Evolutionary conservation across 2,329 filamentous ascomycete species (phyloP), one percentile per base, ranked within the genome.

Genomic region (Beauveria sp.): DNA sequence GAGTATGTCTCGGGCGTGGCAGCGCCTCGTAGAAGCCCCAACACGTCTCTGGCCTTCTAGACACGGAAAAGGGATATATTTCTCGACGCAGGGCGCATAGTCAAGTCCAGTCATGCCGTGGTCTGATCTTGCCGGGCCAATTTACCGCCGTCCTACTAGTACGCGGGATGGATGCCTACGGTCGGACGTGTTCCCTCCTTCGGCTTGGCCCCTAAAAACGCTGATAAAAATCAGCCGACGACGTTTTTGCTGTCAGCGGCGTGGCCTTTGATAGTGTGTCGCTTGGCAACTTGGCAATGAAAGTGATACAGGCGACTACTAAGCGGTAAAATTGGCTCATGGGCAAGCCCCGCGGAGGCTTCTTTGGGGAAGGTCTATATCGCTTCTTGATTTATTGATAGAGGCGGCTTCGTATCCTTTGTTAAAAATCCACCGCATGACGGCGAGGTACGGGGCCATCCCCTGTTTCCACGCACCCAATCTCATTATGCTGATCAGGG

Each of bases 1-100:
- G 43, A 51, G 51, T 31, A 55, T 61, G 59, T 55, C 51, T 61
- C 43, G 50, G 43, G 28, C 51, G 31, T 46, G 50, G 57, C 38
- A 45, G 49, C 34, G 34, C 34, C 34, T 38, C 34, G 12, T 38
- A 38, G 10, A 2, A 38, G 34, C 34, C 34, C 34, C 34, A 38
- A 38, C 34, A 38, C 5, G 31, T 34, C 31, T 34, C 31, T 34
- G 31, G 31, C 34, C 34, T 38, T 38, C 14, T 40, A 54, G 40
- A 55, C 14, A 55, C 52, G 12, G 31, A 18, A 34, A 40, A 22
- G 20, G 9, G 8, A 38, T 38, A 1, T 34, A 14, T 43, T n/a
- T 10, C 40, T 31, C 4, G 18, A 8, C 8, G 38, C 34, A 26
- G 16, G 34, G n/a, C 14, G 42, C 42, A 38, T 24, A 31, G 9